Evolutionary conservation across 2,329 filamentous ascomycete species (phyloP).

Genomic region (Amphichorda felina): DNA sequence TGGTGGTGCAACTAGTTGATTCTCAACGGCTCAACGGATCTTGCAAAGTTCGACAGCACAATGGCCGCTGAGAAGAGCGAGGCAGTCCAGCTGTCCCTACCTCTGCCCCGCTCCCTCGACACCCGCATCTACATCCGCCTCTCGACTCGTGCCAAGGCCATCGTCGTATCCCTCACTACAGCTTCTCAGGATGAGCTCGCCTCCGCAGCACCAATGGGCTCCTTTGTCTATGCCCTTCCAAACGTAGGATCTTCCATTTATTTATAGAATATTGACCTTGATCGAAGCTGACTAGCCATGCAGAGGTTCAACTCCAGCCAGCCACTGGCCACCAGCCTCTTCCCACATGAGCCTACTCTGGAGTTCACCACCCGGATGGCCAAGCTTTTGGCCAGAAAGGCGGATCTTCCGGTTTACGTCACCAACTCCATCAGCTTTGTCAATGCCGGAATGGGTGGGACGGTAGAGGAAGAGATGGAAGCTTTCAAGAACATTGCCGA

Average conservation of each 20-base stretch:
- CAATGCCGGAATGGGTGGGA: slow-evolving; percentile 62
- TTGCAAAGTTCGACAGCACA: too few species aligned
- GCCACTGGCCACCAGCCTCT: slow-evolving; percentile 69
- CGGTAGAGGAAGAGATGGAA: slow-evolving; percentile 89
- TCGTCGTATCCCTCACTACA: slow-evolving; percentile 51
- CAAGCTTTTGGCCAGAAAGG: slow-evolving; percentile 66
- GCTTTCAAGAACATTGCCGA: slow-evolving; percentile 66
- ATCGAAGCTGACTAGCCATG: not conserved
- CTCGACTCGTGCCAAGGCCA: slow-evolving; percentile 42
- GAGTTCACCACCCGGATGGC: slow-evolving; percentile 83
- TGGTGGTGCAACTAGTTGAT: too few species aligned
- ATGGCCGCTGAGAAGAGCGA: too few species aligned
- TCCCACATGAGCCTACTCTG: slow-evolving; percentile 60
- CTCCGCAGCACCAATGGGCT: slow-evolving; percentile 54
- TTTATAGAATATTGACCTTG: too few species aligned
- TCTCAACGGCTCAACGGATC: too few species aligned
- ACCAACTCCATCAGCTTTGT: slow-evolving; percentile 76
- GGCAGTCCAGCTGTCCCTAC: slow-evolving; percentile 37
- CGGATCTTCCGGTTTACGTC: slow-evolving; percentile 72
- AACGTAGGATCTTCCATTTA: slow-evolving; percentile 46
- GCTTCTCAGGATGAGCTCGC: slow-evolving; percentile 39
- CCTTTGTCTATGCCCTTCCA: slow-evolving; percentile 87
- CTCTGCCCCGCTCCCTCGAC: slow-evolving; percentile 47
- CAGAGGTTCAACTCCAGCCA: slow-evolving; percentile 43
- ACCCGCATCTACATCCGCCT: slow-evolving; percentile 50